phyloP scores from a whole-genome alignment of 2,329 filamentous ascomycete species.

The Venturia nashicola region DNA sequence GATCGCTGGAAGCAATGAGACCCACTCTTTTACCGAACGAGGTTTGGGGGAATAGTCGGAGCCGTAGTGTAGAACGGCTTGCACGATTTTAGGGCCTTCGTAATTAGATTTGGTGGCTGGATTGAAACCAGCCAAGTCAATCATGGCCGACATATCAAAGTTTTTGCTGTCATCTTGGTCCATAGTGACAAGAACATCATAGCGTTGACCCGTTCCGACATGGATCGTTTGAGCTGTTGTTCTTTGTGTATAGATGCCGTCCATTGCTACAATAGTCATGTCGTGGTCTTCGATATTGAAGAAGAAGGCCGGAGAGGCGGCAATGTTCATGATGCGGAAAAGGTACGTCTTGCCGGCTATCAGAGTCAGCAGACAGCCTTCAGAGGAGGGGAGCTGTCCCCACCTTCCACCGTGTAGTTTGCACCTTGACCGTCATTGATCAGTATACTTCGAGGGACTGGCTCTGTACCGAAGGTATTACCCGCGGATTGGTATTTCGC shows the following conservation, averaged over 20 bases:
- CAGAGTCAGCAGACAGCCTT: conserved; percentile 20
- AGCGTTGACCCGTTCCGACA: conserved; percentile 58
- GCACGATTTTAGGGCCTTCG: not conserved
- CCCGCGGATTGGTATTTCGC: conserved; percentile 38
- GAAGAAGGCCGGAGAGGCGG: conserved; percentile 60
- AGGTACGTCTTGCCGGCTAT: conserved; percentile 46
- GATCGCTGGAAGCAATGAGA: conserved; percentile 18
- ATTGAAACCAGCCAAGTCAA: conserved; percentile 1
- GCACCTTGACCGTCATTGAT: conserved; percentile 48
- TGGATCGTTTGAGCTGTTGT: conserved; percentile 47
- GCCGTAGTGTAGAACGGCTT: not conserved
- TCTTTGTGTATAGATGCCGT: conserved; percentile 54
- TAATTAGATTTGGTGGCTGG: not conserved
- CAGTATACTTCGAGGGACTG: conserved; percentile 51
- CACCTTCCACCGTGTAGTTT: conserved; percentile 30
- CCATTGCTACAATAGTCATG: conserved; percentile 55
- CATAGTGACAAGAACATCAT: conserved; percentile 52
- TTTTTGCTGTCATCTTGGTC: conserved; percentile 40
- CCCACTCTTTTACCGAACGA: not conserved
- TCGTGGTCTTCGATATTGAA: conserved; percentile 56
- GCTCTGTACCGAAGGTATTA: conserved; percentile 49
- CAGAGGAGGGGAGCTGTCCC: conserved; percentile 11
- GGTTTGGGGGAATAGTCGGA: not conserved
- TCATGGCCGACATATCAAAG: conserved; percentile 43
- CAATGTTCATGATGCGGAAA: conserved; percentile 57